Evolutionary conservation across 345 rosid species (phyloP).

Genomic region (Physaria fendleri): DNA sequence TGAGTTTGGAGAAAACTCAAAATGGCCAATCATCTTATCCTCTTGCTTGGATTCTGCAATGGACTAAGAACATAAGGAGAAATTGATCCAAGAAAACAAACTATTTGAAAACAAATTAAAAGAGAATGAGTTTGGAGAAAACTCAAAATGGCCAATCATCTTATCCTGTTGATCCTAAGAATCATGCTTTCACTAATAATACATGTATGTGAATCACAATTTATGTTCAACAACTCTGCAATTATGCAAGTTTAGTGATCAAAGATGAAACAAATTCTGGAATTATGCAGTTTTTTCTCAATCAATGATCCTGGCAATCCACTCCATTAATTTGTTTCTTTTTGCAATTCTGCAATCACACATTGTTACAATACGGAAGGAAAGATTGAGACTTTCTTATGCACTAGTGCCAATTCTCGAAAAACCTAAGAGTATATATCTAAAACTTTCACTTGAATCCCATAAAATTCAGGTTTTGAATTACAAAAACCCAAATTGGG

Average conservation of each 20-base stretch:
- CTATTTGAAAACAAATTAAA: background rate
- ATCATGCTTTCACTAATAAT: too few species aligned
- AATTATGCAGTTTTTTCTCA: too few species aligned
- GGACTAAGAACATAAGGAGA: background rate
- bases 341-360: background rate
- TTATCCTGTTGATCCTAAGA: too few species aligned
- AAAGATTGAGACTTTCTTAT: background rate
- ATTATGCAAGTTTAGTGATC: background rate
- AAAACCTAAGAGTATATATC: background rate
- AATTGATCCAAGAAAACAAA: background rate
- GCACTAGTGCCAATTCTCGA: background rate
- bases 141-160: background rate
- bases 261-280: background rate
- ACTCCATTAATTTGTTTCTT: too few species aligned
- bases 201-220: background rate
- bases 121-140: background rate
- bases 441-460: background rate
- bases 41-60: background rate
- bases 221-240: background rate
- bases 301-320: too few species aligned
- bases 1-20: background rate
- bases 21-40: background rate
- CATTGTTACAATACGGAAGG: background rate
- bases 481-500: background rate
- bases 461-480: background rate